Percentiles rank a stretch among this genome's conserved stretches.
Evolutionary conservation across 495 filamentous ascomycete genomes (phyloP).

Genomic region (Arthonia radiata): DNA sequence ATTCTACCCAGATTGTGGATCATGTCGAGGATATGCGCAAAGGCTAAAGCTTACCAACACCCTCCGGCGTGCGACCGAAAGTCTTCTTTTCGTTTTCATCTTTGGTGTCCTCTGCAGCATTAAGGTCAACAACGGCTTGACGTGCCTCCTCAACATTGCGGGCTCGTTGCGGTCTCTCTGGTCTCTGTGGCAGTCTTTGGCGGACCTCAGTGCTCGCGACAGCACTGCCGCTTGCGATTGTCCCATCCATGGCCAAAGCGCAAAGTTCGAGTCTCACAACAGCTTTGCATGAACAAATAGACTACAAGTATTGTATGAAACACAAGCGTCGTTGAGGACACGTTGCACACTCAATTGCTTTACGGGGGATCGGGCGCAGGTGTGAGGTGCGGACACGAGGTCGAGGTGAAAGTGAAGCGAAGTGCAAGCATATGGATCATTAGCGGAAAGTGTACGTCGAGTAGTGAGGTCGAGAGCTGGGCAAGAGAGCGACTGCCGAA

Average conservation of each 20-base stretch:
- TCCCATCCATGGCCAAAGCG: constrained; percentile 1
- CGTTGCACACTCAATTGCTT: too few relatives aligned
- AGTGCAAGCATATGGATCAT: too few relatives aligned
- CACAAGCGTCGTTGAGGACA: too few relatives aligned
- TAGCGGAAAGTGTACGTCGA: too few relatives aligned
- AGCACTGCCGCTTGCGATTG: neutral
- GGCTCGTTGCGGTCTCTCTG: constrained; percentile 6
- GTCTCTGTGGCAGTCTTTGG: constrained; percentile 8
- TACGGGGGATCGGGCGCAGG: too few relatives aligned
- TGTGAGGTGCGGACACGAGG: too few relatives aligned
- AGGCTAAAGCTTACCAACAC: constrained; percentile 44
- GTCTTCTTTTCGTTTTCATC: constrained; percentile 42
- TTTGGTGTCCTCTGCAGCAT: constrained; percentile 16
- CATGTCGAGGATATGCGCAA: constrained; percentile 1
- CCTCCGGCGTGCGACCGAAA: constrained; percentile 77
- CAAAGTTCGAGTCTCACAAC: too few relatives aligned
- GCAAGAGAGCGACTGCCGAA: too few relatives aligned
- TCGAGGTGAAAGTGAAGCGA: too few relatives aligned
- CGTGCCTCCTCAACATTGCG: constrained; percentile 7
- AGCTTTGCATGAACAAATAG: too few relatives aligned
- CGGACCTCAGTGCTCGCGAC: constrained; percentile 3
- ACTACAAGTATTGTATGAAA: too few relatives aligned
- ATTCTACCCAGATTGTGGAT: neutral
- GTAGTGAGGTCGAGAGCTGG: too few relatives aligned
- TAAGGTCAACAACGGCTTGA: constrained; percentile 8